Evolutionary conservation across 2,329 filamentous ascomycete species (phyloP), one percentile per base, ranked within the genome.

Genomic region (Microcyclospora tardicrescens): DNA sequence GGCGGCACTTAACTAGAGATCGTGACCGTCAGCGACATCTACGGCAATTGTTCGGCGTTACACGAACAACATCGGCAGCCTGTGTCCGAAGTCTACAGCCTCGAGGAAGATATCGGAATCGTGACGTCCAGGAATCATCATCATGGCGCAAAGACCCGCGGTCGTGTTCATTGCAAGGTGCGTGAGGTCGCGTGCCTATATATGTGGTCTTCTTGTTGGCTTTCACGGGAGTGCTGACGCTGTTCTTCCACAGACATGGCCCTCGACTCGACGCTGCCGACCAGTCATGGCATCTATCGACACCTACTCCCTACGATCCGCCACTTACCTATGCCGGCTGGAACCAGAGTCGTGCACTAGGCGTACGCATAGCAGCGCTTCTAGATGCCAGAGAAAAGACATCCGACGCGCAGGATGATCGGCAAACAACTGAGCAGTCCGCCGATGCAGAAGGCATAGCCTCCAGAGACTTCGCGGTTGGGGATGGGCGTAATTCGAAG

Each of bases 261-360:
- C 84, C 87, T 52, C 81, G 91, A 50, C 79, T 98, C 41, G 91
- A 98, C 61, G 85, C 85, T 40, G 86, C 87, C 45, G 87, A 98
- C 69, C 86, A 87, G 59, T 77, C 84, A 60, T 98, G 91, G 91
- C 85, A 95, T 61, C 72, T 94, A 39, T 82, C 83, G 24, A 94
- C 91, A 5, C 83, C 87, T 1, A 87, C 85, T 5, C 91, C 91
- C 2, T 98, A 96, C 67, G 89, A 98, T 49, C 84, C 91, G 48
- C 91, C 91, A 36, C 71, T 98, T 41, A 94, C 87, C 2, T 96
- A 95, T 57, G 84, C 84, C 50, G 91, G 91, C 47, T 95, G 91
- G 82, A 75, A 80, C 11, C 91, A 96, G 61, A 80, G 83, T 38
- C 79, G 82, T 51, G 76, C 79, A 5, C 73, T 95, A 16, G 91